Base-by-base conservation (phyloP, 129 eudicot species). In the Mikania micrantha region DNA sequence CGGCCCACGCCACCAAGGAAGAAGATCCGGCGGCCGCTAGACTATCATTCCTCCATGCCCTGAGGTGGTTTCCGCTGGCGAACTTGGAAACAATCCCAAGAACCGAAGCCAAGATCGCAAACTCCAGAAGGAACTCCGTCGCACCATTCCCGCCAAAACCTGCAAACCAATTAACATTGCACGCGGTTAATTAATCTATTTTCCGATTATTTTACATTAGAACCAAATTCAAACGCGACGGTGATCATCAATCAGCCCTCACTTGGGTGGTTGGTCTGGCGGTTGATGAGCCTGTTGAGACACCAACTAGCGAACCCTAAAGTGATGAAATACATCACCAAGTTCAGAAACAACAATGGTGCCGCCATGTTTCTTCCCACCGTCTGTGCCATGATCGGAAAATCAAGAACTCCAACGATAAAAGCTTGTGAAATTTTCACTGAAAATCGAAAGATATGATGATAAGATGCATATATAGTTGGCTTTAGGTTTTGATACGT, bases 101-200 rank as follows among this genome's bases (percentile, higher is more conserved):
- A 13, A 91, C 95, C 0, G 83, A 78, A 2, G 95, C 97, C 16
- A 87, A 67, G 19, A 91, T 81, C 0, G 97, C 60, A 13, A 91
- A 83, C 24, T 78, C 73, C n/a, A 91, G 63, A 74, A 91, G 85
- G 72, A 78, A 80, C 29, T 66, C 67, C 3, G 95, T 91, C 5
- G 97, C 95, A 21, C 90, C 95, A 19, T 91, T 91, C 16, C 95
- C 95, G 8, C 95, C 95, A 52, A 91, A 73, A 70, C 90, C 97
- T 87, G 65, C 27, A 47, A 24, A 31, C 6, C 3, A 32, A 32
- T n/a, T n/a, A n/a, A n/a, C n/a, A n/a, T n/a, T n/a, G n/a, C n/a
- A n/a, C n/a, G n/a, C n/a, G n/a, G n/a, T n/a, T n/a, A n/a, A n/a
- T n/a, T n/a, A n/a, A n/a, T n/a, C n/a, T n/a, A n/a, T n/a, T n/a